Conservation (phyloP, 2,329 filamentous ascomycete species). For the Leptosphaerulina australis region DNA sequence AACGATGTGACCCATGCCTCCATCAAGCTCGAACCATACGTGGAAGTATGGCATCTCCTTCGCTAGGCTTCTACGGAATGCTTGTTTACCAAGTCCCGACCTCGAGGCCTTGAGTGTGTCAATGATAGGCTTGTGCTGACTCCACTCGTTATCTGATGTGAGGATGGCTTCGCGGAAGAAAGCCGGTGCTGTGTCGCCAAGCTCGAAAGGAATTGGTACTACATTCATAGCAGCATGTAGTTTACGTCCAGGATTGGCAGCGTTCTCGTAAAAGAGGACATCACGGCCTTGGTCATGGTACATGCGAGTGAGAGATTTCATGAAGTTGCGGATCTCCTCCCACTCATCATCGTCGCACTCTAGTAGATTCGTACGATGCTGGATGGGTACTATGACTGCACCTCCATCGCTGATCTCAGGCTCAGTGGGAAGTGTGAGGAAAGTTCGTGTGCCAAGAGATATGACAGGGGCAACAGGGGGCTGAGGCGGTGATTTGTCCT, state of each 20-base stretch:
- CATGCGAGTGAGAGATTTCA: conserved; percentile 93
- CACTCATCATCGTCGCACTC: conserved; percentile 99
- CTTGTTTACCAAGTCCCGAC: conserved; percentile 75
- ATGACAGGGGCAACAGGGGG: conserved; percentile 82
- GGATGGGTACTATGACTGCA: conserved; percentile 85
- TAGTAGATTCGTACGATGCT: conserved; percentile 87
- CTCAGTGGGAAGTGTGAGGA: conserved; percentile 84
- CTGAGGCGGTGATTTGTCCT: conserved; percentile 71
- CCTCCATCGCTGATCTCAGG: conserved; percentile 85
- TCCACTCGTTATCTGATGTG: conserved; percentile 87
- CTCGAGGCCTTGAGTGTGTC: conserved; percentile 73
- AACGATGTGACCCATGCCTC: conserved; percentile 88
- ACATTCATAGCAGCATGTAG: conserved; percentile 85
- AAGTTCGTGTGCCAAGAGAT: conserved; percentile 83
- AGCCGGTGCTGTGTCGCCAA: conserved; percentile 89
- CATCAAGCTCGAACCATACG: conserved; percentile 90
- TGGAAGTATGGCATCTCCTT: conserved; percentile 99
- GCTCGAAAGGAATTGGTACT: conserved; percentile 84
- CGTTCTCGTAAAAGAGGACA: conserved; percentile 98
- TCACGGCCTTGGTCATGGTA: conserved; percentile 92
- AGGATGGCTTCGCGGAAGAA: conserved; percentile 97
- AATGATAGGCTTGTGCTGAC: conserved; percentile 92
- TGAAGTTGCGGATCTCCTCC: conserved; percentile 99
- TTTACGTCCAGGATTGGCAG: conserved; percentile 76
- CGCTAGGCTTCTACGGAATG: conserved; percentile 81